Conservation (phyloP, 163 green algal genomes). For the Scenedesmus sp. region DNA sequence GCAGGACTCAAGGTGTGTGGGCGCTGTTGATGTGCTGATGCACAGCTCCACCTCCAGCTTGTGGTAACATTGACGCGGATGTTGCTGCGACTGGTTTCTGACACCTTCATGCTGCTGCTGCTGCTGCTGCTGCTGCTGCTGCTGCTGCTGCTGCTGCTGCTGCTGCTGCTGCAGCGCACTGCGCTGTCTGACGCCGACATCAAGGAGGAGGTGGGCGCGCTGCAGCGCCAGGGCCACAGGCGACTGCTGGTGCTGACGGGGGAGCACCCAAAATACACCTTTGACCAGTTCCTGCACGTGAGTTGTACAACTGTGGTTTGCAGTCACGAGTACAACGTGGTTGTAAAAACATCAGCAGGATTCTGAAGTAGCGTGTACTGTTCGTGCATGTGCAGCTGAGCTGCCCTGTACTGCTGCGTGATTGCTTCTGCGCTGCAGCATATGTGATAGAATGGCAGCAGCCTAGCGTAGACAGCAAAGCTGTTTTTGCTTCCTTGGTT, state of each 20-base stretch:
- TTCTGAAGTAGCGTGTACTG: too few relatives aligned
- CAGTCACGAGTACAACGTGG: too few relatives aligned
- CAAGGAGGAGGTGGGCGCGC: conserved; percentile 65
- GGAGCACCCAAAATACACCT: conserved; percentile 81
- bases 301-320: conserved; percentile 15
- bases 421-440: not conserved
- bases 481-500: too few relatives aligned
- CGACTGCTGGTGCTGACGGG: conserved; percentile 80
- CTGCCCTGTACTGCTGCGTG: too few relatives aligned
- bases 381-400: too few relatives aligned
- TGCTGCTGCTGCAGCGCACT: conserved; percentile 57
- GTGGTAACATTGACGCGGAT: too few relatives aligned
- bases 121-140: not conserved
- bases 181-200: conserved; percentile 65
- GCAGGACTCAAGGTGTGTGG: too few relatives aligned
- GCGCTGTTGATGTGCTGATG: too few relatives aligned
- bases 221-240: conserved; percentile 77
- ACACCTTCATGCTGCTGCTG: too few relatives aligned
- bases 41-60: not conserved
- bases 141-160: conserved; percentile 21
- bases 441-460: not conserved
- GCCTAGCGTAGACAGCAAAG: not conserved
- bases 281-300: conserved; percentile 77
- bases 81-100: too few relatives aligned
- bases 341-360: too few relatives aligned